Evolutionary conservation across 768 basidiomycete species (phyloP).

Genomic region (Russula griseocarnosa): DNA sequence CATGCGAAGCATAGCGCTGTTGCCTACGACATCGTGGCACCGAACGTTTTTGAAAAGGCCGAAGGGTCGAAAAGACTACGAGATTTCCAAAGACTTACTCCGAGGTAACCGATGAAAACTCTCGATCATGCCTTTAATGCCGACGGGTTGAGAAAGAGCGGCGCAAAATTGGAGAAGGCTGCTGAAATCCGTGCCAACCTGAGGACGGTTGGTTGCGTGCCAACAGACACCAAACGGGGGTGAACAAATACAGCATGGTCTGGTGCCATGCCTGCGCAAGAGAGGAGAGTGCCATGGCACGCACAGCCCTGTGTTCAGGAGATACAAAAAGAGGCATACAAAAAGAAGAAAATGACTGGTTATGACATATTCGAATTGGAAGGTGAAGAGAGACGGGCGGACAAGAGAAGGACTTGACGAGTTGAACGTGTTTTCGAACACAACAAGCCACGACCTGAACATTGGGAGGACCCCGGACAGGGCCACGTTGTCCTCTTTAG

Average conservation of each 20-base stretch:
- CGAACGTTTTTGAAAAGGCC: slow-evolving; percentile 13
- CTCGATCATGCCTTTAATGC: slow-evolving; percentile 25
- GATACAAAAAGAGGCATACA: slow-evolving; percentile 1
- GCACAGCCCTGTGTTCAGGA: neutral
- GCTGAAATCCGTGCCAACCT: slow-evolving; percentile 14
- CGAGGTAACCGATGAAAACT: slow-evolving; percentile 23
- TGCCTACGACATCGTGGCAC: slow-evolving; percentile 23
- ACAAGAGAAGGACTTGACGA: slow-evolving; percentile 10
- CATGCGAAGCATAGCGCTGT: slow-evolving; percentile 21
- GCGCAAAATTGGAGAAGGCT: slow-evolving; percentile 20
- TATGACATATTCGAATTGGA: slow-evolving; percentile 15
- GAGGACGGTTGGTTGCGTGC: slow-evolving; percentile 11
- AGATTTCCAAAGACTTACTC: slow-evolving; percentile 24
- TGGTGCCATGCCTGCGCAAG: slow-evolving; percentile 2
- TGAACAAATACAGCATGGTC: slow-evolving; percentile 15
- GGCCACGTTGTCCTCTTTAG: slow-evolving; percentile 3
- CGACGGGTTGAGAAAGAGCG: slow-evolving; percentile 26
- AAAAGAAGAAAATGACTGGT: neutral
- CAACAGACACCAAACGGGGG: slow-evolving; percentile 13
- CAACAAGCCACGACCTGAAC: too few relatives aligned
- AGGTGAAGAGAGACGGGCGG: neutral
- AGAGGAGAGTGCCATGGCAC: slow-evolving; percentile 4
- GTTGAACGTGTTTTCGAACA: slow-evolving; percentile 9
- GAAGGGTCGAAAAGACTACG: slow-evolving; percentile 16
- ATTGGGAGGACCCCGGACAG: slow-evolving; percentile 14